Percentiles rank a stretch among this genome's conserved stretches.
These are phyloP conservation scores for Cytospora piceae DNA, from an alignment of 2,329 filamentous ascomycete species.

Conservation along the genomic window DNA sequence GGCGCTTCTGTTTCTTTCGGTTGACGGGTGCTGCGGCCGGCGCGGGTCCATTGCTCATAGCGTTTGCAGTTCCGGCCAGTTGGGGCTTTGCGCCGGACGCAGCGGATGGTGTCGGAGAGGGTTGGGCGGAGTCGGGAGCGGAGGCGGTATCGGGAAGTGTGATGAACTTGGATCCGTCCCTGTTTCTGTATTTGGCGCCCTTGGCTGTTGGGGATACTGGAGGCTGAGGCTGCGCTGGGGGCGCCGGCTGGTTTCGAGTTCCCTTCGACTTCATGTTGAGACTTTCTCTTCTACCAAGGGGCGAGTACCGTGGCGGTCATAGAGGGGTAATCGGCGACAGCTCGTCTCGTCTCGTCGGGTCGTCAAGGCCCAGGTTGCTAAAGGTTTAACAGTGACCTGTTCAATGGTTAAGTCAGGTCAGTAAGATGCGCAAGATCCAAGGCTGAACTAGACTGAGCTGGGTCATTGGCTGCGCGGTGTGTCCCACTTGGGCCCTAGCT, in stretches of 20 bases:
- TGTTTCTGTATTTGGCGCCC: constrained; percentile 65
- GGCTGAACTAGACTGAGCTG: not conserved
- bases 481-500: constrained; percentile 11
- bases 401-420: constrained; percentile 15
- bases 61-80: constrained; percentile 32
- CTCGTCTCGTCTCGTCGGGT: constrained; percentile 27
- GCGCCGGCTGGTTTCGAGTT: constrained; percentile 37
- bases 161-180: constrained; percentile 72
- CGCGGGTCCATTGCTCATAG: constrained; percentile 34
- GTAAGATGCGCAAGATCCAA: constrained; percentile 8
- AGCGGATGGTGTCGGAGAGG: constrained; percentile 52
- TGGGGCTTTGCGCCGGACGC: constrained; percentile 38
- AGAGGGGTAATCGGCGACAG: constrained; percentile 27
- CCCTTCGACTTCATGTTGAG: constrained; percentile 37
- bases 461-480: not conserved
- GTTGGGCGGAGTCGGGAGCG: constrained; percentile 52
- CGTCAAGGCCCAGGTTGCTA: constrained; percentile 16
- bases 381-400: constrained; percentile 22
- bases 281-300: constrained; percentile 14
- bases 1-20: constrained; percentile 92
- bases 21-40: constrained; percentile 64
- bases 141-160: constrained; percentile 58
- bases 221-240: constrained; percentile 41
- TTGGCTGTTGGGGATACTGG: constrained; percentile 57
- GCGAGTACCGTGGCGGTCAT: constrained; percentile 23